These are phyloP conservation scores for Pythium phragmitis DNA, from an alignment of 352 stramenopile genomes.

Conservation along the genomic window DNA sequence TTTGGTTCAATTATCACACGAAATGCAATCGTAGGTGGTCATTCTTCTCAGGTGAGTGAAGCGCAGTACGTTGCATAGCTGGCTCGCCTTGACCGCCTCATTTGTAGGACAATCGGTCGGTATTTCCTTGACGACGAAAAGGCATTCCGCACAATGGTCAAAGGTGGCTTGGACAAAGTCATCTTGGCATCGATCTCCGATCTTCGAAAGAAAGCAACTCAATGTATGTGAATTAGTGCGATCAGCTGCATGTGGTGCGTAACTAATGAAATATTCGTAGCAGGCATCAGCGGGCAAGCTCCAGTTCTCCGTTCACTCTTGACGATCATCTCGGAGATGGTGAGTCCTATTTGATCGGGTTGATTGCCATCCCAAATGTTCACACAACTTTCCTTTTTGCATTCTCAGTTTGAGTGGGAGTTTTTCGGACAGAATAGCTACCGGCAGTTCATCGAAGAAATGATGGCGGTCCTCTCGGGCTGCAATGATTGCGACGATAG, in stretches of 20 bases:
- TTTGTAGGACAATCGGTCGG: slow-evolving; percentile 19
- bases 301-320: slow-evolving; percentile 18
- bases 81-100: not conserved
- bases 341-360: not conserved
- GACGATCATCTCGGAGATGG: slow-evolving; percentile 24
- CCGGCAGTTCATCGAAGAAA: slow-evolving; percentile 22
- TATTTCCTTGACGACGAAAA: slow-evolving; percentile 23
- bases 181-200: slow-evolving; percentile 8
- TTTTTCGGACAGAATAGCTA: slow-evolving; percentile 32
- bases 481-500: slow-evolving; percentile 29
- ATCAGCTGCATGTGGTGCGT: not conserved
- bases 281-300: slow-evolving; percentile 1
- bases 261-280: not conserved
- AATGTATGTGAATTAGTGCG: not conserved
- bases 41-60: slow-evolving; percentile 5
- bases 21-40: slow-evolving; percentile 4
- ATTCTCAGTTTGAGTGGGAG: slow-evolving; percentile 41
- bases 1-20: not conserved
- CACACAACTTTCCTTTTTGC: not conserved
- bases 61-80: not conserved
- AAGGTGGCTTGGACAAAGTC: slow-evolving; percentile 8
- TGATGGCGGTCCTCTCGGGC: slow-evolving; percentile 30
- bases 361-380: not conserved
- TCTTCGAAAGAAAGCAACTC: slow-evolving; percentile 7
- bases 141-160: slow-evolving; percentile 15